Conservation (phyloP, 2,329 filamentous ascomycete species). For the Nemania serpens region DNA sequence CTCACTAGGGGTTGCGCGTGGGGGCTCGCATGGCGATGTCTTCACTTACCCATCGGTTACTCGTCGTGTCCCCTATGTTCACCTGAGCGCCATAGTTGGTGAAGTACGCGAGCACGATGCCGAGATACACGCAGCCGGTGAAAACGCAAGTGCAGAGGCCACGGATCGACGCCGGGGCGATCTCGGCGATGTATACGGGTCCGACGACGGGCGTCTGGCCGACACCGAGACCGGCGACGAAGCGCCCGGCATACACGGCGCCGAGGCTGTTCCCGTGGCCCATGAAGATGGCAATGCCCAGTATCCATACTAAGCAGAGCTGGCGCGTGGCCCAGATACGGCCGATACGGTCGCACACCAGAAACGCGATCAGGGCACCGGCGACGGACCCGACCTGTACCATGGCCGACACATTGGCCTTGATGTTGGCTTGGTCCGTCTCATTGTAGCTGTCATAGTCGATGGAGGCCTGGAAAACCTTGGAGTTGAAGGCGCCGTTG, state of each 20-base stretch:
- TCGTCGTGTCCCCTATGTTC: constrained; percentile 52
- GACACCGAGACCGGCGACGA: constrained; percentile 69
- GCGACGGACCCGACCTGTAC: constrained; percentile 78
- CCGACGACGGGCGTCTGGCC: constrained; percentile 70
- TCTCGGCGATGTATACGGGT: constrained; percentile 75
- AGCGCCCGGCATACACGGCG: constrained; percentile 67
- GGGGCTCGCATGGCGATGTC: too few species aligned
- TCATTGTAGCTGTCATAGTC: constrained; percentile 57
- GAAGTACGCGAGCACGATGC: constrained; percentile 80
- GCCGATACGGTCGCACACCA: constrained; percentile 64
- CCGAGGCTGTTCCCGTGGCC: constrained; percentile 56
- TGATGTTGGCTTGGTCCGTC: constrained; percentile 66
- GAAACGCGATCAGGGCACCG: constrained; percentile 68
- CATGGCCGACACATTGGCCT: constrained; percentile 80
- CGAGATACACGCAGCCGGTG: constrained; percentile 73
- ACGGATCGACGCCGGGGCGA: constrained; percentile 69
- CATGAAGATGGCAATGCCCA: constrained; percentile 64
- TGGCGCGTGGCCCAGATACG: constrained; percentile 65
- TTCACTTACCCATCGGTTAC: constrained; percentile 52
- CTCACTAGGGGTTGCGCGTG: too few species aligned
- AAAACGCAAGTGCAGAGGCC: constrained; percentile 76
- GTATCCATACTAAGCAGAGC: constrained; percentile 61
- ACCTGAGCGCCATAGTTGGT: constrained; percentile 66
- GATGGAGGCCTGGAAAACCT: constrained; percentile 65
- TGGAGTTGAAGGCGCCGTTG: constrained; percentile 70